These are phyloP conservation scores for Porphyrellus cyaneotinctus DNA, from an alignment of 768 basidiomycete genomes.

Conservation along the genomic window DNA sequence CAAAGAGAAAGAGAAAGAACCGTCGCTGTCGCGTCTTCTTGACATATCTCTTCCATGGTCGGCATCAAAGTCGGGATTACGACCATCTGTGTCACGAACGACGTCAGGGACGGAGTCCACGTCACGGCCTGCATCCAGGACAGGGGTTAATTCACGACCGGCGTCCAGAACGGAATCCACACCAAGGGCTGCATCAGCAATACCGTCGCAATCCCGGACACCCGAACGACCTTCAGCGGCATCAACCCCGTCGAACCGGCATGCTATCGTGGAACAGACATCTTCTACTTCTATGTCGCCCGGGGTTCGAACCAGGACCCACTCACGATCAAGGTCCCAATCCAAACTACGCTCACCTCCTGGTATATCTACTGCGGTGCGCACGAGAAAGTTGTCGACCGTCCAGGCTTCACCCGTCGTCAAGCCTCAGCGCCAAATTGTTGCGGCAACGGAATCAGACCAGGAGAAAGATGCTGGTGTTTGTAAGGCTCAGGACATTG, in stretches of 20 bases:
- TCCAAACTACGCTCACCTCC: conserved; percentile 27
- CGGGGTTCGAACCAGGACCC: conserved; percentile 3
- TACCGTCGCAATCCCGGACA: background rate
- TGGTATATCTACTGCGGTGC: conserved; percentile 2
- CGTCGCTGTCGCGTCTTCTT: conserved; percentile 26
- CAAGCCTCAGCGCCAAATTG: conserved; percentile 10
- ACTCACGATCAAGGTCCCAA: conserved; percentile 34
- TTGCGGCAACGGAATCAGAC: background rate
- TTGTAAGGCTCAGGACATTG: background rate
- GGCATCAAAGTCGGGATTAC: conserved; percentile 13
- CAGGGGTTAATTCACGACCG: conserved; percentile 13
- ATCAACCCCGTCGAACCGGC: background rate
- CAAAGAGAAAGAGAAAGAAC: conserved; percentile 30
- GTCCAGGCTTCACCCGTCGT: conserved; percentile 30
- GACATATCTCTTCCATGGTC: conserved; percentile 37
- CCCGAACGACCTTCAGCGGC: conserved; percentile 1
- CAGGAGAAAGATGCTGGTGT: background rate
- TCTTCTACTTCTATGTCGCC: background rate
- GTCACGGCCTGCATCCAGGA: conserved; percentile 20
- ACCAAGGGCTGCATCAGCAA: background rate
- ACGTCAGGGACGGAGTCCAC: conserved; percentile 12
- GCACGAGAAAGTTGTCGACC: conserved; percentile 26
- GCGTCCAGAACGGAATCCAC: conserved; percentile 12
- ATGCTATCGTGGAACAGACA: background rate
- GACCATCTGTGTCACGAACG: conserved; percentile 14